These are phyloP conservation scores for Beauveria pseudobassiana DNA, from an alignment of 2,329 filamentous ascomycete species.

Conservation along the genomic window DNA sequence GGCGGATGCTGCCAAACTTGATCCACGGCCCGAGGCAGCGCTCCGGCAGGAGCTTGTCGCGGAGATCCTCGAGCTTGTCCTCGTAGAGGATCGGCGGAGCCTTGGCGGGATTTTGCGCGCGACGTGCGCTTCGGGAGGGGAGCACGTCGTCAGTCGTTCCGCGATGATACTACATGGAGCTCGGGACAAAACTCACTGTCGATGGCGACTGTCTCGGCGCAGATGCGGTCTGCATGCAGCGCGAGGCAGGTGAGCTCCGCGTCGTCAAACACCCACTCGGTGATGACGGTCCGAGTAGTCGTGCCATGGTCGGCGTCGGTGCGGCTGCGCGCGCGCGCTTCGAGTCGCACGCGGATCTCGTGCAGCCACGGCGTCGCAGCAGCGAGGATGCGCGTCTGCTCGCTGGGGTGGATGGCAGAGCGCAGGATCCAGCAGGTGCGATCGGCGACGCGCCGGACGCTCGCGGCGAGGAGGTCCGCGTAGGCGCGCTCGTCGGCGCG, in stretches of 20 bases:
- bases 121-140: not conserved
- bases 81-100: slow-evolving; percentile 3
- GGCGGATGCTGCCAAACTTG: not conserved
- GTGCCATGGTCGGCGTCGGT: not conserved
- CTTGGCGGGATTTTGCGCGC: not conserved
- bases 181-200: not conserved
- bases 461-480: slow-evolving; percentile 7
- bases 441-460: not conserved
- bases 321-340: not conserved
- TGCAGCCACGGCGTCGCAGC: not conserved
- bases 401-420: not conserved
- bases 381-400: slow-evolving; percentile 3
- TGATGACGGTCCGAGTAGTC: not conserved
- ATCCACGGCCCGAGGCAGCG: slow-evolving; percentile 9
- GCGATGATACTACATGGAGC: too few relatives aligned
- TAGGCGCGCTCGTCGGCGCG: not conserved
- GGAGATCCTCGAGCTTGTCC: slow-evolving; percentile 10
- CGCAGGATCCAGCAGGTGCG: not conserved
- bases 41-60: slow-evolving; percentile 8
- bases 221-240: not conserved
- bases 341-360: not conserved
- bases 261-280: slow-evolving; percentile 4
- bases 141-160: not conserved
- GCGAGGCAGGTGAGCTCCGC: not conserved
- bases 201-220: not conserved